phyloP scores from a whole-genome alignment of 225 moss, liverwort and hornwort species.

The Pseudoscleropodium purum region DNA sequence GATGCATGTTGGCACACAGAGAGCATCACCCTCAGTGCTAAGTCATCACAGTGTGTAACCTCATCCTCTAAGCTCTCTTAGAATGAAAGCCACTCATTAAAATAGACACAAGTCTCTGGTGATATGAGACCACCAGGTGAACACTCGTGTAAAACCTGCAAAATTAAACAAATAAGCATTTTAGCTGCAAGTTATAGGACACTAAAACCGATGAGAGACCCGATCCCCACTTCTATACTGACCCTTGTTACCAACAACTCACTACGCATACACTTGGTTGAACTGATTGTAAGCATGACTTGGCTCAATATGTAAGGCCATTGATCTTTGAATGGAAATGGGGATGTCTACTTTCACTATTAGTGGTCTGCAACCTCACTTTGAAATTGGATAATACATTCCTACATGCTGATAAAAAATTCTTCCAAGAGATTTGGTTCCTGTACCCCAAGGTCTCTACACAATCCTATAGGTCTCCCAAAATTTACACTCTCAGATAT shows the following conservation, averaged over 20 bases:
- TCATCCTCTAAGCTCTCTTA: slow-evolving; percentile 6
- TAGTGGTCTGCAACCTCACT: neutral
- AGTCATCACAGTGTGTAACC: neutral
- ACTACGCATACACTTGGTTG: neutral
- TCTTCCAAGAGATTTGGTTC: neutral
- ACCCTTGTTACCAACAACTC: neutral
- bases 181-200: neutral
- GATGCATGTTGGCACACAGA: neutral
- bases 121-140: slow-evolving; percentile 73
- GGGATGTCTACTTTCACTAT: neutral
- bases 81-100: slow-evolving; percentile 72
- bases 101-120: slow-evolving; percentile 89
- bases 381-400: neutral
- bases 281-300: neutral
- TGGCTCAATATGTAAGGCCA: neutral
- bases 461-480: neutral
- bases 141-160: slow-evolving; percentile 88
- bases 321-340: neutral
- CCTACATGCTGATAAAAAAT: neutral
- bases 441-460: neutral
- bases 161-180: neutral
- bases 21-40: neutral
- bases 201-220: neutral
- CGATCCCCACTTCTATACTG: neutral
- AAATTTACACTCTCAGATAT: neutral